Evolutionary conservation across 768 basidiomycete genomes (phyloP), one percentile per base, ranked within the genome.

Genomic region (Agaricus sinodeliciosus): DNA sequence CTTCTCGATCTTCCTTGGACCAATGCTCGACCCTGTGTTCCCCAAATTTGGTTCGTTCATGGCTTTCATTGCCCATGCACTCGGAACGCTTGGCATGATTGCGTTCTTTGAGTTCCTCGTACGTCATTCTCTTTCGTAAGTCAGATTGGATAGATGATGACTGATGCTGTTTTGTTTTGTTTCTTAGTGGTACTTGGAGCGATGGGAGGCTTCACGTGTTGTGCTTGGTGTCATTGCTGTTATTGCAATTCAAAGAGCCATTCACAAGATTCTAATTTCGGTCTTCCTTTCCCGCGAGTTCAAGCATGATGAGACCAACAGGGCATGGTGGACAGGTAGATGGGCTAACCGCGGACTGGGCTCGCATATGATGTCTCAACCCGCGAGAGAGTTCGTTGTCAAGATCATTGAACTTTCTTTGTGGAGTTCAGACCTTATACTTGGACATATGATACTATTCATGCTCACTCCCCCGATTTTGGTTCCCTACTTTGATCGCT

Each of bases 251-350:
- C 94, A 98, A 65, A 84, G 96, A 47, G 89, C 89, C 15, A 71
- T 97, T 55, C 86, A 94, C 80, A 98, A 98, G 77, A 77, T 93
- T 55, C 73, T 96, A 51, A 98, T 99, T 63, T 77, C 94, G 0
- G 87, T 95, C 56, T 93, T 94, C 81, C 74, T 98, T 35, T 88
- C 94, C 37, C 87, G 96, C 57, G 96, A 99, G 69, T 96, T 96
- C 80, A 99, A 99, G 73, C 94, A 98, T 66, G 96, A 99, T 66
- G 94, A 98, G 70, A 94, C 92, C 34, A 98, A 98, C 72, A 79
- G 92, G 25, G 94, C 94, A 6, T 99, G 95, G 95, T 99, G 96
- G 96, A 95, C 94, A 28, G 94, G 94, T 43, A 77, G 85, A 64
- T 97, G 96, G 96, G 95, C 94, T 67, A 94, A 94, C 40, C 85